phyloP scores from a whole-genome alignment of 1,284 basidiomycete genomes.

The Crepidotus sp. region DNA sequence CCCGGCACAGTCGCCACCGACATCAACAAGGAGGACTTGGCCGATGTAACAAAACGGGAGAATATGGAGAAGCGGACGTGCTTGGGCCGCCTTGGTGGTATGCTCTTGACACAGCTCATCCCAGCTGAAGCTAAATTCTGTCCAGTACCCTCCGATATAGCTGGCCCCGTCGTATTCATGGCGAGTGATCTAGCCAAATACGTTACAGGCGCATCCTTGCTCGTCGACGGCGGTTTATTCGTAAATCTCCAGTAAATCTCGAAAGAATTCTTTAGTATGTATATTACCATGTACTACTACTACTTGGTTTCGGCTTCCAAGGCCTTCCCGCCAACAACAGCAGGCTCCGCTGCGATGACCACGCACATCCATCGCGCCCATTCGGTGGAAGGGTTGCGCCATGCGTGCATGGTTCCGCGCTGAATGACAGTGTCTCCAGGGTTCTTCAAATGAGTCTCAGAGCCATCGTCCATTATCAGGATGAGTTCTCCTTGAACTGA shows the following conservation, averaged over 20 bases:
- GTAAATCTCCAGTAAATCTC: slow-evolving; percentile 62
- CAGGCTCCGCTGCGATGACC: slow-evolving; percentile 46
- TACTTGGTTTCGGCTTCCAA: slow-evolving; percentile 26
- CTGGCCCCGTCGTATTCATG: slow-evolving; percentile 70
- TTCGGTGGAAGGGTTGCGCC: slow-evolving; percentile 45
- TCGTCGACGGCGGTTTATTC: slow-evolving; percentile 74
- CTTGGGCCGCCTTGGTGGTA: slow-evolving; percentile 60
- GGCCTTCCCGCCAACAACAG: slow-evolving; percentile 36
- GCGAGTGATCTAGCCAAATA: slow-evolving; percentile 70
- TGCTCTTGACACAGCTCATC: slow-evolving; percentile 18
- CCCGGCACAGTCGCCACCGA: slow-evolving; percentile 72
- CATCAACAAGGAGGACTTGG: slow-evolving; percentile 73
- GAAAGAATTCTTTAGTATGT: neutral
- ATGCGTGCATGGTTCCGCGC: slow-evolving; percentile 52
- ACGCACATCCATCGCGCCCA: slow-evolving; percentile 50
- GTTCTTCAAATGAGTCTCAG: slow-evolving; percentile 43
- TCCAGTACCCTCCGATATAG: slow-evolving; percentile 62
- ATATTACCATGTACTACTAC: neutral
- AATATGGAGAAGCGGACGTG: slow-evolving; percentile 63
- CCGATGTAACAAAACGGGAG: slow-evolving; percentile 50
- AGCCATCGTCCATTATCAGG: slow-evolving; percentile 48
- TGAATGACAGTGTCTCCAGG: slow-evolving; percentile 52
- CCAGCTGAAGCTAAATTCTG: neutral
- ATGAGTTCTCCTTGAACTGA: slow-evolving; percentile 47
- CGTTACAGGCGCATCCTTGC: slow-evolving; percentile 58